Evolutionary conservation across 73 alveolate species (phyloP).

Genomic region (Strombidium stylifer): DNA sequence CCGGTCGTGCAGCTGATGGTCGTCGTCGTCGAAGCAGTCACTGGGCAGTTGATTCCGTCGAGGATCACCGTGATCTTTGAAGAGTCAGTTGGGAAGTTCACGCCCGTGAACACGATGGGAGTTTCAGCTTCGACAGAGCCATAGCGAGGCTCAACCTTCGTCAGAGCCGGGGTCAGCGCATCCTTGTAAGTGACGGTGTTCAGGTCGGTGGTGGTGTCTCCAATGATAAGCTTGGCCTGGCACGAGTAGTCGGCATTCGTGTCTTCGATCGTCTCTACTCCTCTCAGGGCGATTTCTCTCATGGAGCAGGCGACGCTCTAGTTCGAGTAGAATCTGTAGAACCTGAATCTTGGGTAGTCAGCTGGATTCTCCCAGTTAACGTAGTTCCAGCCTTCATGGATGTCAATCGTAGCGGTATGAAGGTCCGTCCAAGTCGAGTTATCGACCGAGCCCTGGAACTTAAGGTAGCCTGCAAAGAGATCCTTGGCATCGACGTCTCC

Average conservation of each 20-base stretch:
- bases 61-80: conserved; percentile 38
- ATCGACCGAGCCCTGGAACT: conserved; percentile 10
- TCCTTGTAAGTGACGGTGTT: conserved; percentile 30
- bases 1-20: conserved; percentile 53
- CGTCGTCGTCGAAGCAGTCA: conserved; percentile 23
- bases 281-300: conserved; percentile 25
- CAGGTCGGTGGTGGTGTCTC: not conserved
- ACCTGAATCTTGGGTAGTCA: not conserved
- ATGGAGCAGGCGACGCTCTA: not conserved
- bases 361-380: not conserved
- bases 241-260: not conserved
- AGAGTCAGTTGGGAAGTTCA: conserved; percentile 39
- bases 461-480: not conserved
- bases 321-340: conserved; percentile 14
- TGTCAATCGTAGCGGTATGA: conserved; percentile 9
- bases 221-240: conserved; percentile 1
- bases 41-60: conserved; percentile 65
- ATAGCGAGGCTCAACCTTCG: conserved; percentile 37
- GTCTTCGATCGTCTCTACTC: conserved; percentile 24
- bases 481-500: not conserved
- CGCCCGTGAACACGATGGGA: conserved; percentile 45
- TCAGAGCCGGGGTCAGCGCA: conserved; percentile 39
- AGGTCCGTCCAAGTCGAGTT: not conserved
- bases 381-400: conserved; percentile 51
- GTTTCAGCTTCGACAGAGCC: conserved; percentile 55